Conservation (phyloP, 2,329 filamentous ascomycete species). For the Clarireedia homoeocarpa region DNA sequence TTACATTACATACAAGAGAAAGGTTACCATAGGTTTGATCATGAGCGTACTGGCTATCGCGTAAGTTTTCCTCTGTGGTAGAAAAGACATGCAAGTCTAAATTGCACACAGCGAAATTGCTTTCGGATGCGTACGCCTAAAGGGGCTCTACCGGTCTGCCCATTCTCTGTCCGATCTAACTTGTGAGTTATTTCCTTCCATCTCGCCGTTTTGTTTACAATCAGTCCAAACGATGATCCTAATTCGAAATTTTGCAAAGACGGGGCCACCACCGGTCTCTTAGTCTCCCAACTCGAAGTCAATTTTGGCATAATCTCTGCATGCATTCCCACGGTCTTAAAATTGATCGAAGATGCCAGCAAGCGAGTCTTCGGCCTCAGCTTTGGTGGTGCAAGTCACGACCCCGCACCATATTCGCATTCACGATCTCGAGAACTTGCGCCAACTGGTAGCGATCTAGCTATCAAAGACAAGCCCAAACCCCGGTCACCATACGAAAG, state of each 20-base stretch:
- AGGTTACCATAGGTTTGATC: conserved; percentile 7
- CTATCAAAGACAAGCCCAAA: background rate
- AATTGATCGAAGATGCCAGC: conserved; percentile 9
- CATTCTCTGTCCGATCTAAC: background rate
- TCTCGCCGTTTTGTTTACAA: too few relatives aligned
- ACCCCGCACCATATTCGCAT: background rate
- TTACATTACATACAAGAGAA: conserved; percentile 11
- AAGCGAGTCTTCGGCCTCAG: conserved; percentile 1
- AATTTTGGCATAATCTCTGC: conserved; percentile 14
- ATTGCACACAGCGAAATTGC: background rate
- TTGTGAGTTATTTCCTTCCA: background rate
- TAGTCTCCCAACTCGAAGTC: conserved; percentile 13
- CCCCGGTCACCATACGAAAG: background rate
- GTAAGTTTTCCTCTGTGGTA: background rate
- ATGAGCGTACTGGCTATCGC: conserved; percentile 9
- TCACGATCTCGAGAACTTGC: background rate
- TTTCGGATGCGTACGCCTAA: background rate
- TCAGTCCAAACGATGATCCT: background rate
- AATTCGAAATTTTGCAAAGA: conserved; percentile 2
- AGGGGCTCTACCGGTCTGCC: background rate
- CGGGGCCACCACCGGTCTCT: conserved; percentile 5
- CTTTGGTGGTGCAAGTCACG: background rate
- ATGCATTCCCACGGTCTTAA: conserved; percentile 11
- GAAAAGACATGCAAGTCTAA: background rate
- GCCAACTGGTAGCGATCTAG: background rate